Base-by-base conservation (phyloP, 371 early-diverging fungal species). In the Rhizopus arrhizus region DNA sequence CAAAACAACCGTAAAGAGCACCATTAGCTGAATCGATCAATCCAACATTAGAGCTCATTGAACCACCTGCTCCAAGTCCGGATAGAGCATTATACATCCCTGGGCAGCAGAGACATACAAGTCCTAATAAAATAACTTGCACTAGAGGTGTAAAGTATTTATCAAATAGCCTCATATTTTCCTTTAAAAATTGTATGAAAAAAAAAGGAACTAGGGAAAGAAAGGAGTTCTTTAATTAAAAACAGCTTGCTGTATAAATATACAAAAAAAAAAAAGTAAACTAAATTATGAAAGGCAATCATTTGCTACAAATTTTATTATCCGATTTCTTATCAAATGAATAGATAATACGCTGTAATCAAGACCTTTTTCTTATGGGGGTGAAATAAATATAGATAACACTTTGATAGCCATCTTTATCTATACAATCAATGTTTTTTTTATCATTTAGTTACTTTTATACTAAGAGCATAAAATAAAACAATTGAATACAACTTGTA, bases 101-200 rank as follows among this genome's bases (percentile, higher is more conserved):
- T 12, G 89, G 89, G 50, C 90, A 89, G 51, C 87, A 84, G 59
- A 91, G 84, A 66, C 90, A 90, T 53, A 92, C 88, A 32, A 92
- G 68, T 5, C 91, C 89, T 5, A 91, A 72, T 10, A 91, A 69
- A 15, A 87, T 61, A 29, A 91, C 79, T 64, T 91, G 92, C 35
- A 80, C 72, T 59, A 88, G 55, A 0, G 90, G 85, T 12, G 83
- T 82, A 58, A 65, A 63, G 16, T 54, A 58, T 36, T 33, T 34
- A 47, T 40, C 22, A 32, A 53, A 31, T n/a, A 56, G 47, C 22
- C 22, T 22, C 22, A 22, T 22, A 22, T 22, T 22, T 41, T 48
- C 40, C 28, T 45, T 28, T 49, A 43, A 15, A 50, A 56, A 45
- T 28, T 29, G 2, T 48, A 48, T 29, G 31, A 48, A 16, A 48